A percentile compares a stretch with the other conserved stretches of the same genome.
Evolutionary conservation across 257 asterid species (phyloP).

Genomic region (Penstemon davidsonii): DNA sequence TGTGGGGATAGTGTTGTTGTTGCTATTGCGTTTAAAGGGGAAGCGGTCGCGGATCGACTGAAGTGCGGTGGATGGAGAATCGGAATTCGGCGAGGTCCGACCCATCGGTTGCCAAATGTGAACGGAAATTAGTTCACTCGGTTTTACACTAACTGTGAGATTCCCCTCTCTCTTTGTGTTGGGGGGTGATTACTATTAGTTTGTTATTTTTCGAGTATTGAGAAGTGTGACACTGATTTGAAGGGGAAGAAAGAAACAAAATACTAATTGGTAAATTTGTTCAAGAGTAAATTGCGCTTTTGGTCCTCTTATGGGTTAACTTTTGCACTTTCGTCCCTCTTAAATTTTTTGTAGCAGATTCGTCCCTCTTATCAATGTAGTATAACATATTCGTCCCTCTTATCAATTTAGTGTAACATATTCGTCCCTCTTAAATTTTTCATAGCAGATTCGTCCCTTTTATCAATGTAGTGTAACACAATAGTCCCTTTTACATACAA

Average conservation of each 20-base stretch:
- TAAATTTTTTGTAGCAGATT: no score
- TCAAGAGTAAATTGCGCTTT: no score
- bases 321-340: no score
- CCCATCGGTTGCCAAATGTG: constrained; percentile 30
- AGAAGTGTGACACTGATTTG: constrained; percentile 13
- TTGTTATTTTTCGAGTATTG: background rate
- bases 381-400: no score
- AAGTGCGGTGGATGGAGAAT: constrained; percentile 40
- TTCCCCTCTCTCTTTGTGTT: no score
- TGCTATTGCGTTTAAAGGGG: constrained; percentile 58
- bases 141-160: background rate
- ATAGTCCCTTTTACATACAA: no score
- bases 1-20: constrained; percentile 23
- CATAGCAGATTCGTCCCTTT: no score
- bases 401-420: no score
- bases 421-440: no score
- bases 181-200: background rate
- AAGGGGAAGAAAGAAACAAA: constrained; percentile 18
- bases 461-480: no score
- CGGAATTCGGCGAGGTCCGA: constrained; percentile 49
- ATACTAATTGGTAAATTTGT: background rate
- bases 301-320: no score
- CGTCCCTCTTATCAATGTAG: no score
- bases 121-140: background rate
- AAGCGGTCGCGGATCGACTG: constrained; percentile 90